Evolutionary conservation across 192 early-diverging fungal genomes (phyloP).

Genomic region (Phlyctochytrium arcticum): DNA sequence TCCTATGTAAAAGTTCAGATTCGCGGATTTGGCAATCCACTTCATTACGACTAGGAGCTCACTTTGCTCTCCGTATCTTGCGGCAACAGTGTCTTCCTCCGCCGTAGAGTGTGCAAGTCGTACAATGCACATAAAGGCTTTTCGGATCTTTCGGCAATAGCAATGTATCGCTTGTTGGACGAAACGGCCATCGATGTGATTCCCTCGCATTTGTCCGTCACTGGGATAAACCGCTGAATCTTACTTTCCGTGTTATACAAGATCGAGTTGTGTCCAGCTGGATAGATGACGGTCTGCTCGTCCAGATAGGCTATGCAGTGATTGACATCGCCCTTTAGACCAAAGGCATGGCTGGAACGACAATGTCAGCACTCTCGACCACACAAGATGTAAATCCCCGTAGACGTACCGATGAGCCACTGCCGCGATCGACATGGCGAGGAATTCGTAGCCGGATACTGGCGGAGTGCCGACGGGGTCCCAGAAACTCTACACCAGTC

Average conservation of each 20-base stretch:
- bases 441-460: not conserved
- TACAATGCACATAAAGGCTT: constrained; percentile 43
- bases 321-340: constrained; percentile 46
- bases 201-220: constrained; percentile 48
- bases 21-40: too few species aligned
- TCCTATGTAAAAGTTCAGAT: constrained; percentile 30
- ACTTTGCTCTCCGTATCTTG: constrained; percentile 49
- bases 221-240: constrained; percentile 52
- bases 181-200: constrained; percentile 49
- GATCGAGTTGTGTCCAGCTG: constrained; percentile 54
- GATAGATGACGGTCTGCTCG: constrained; percentile 56
- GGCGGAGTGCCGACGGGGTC: not conserved
- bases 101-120: constrained; percentile 51
- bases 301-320: constrained; percentile 47
- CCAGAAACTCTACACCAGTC: not conserved
- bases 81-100: constrained; percentile 40
- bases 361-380: too few species aligned
- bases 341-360: constrained; percentile 50
- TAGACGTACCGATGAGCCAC: constrained; percentile 46
- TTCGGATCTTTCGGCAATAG: constrained; percentile 50
- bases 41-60: not conserved
- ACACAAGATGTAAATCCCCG: not conserved
- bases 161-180: constrained; percentile 49
- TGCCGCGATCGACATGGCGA: constrained; percentile 59
- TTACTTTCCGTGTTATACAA: constrained; percentile 55